phyloP scores from a whole-genome alignment of 768 basidiomycete species.

The Baorangia bicolor region DNA sequence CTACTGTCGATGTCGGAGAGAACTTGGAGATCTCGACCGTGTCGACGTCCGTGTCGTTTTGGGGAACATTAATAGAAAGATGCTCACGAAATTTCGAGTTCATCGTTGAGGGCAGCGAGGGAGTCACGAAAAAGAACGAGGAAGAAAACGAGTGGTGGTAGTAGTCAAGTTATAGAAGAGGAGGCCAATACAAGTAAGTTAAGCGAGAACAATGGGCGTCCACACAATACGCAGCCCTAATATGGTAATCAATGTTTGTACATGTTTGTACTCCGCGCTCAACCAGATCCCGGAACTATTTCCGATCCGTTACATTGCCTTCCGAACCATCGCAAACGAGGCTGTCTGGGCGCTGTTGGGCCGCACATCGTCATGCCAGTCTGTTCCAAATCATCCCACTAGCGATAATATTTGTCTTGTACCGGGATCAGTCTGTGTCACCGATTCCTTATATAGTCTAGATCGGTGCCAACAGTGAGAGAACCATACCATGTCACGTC shows the following conservation, averaged over 20 bases:
- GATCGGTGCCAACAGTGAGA: too few species aligned
- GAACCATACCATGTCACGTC: too few species aligned
- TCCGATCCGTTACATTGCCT: not conserved
- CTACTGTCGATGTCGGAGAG: slow-evolving; percentile 43
- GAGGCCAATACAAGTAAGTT: too few species aligned
- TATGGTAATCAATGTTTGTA: slow-evolving; percentile 10
- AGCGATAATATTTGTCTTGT: not conserved
- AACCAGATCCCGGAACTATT: not conserved
- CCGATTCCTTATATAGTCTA: not conserved
- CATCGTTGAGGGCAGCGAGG: slow-evolving; percentile 13
- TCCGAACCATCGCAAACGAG: not conserved
- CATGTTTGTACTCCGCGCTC: not conserved
- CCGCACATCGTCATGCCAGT: not conserved
- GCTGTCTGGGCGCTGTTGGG: not conserved
- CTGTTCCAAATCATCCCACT: not conserved
- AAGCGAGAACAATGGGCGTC: slow-evolving; percentile 25
- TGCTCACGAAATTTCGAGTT: slow-evolving; percentile 34
- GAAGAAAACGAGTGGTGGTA: slow-evolving; percentile 12
- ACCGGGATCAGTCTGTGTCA: not conserved
- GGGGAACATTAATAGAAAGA: slow-evolving; percentile 22
- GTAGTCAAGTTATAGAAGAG: slow-evolving; percentile 3
- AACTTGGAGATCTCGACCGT: slow-evolving; percentile 38
- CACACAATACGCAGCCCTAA: slow-evolving; percentile 20
- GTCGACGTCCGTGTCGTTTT: slow-evolving; percentile 6
- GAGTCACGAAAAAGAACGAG: not conserved